Evolutionary conservation across 2,329 filamentous ascomycete species (phyloP), one percentile per base, ranked within the genome.

Genomic region (Cercospora sp.): DNA sequence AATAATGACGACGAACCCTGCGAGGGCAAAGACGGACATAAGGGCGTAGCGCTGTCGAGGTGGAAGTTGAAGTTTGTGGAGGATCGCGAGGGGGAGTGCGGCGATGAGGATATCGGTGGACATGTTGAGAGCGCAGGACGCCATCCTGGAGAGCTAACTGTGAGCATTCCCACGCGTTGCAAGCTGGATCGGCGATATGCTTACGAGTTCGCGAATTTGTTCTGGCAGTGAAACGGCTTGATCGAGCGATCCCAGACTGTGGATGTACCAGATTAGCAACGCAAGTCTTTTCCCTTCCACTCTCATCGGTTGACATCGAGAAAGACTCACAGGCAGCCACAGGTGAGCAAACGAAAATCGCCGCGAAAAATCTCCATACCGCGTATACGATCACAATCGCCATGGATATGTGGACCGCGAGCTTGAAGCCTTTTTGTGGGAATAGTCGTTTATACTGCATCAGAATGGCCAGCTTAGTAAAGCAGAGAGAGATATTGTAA

Each of bases 401-500:
- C 61, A 79, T 77, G 16, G 76, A 32, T n/a, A 70, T 72, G 8
- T 70, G 74, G 21, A 75, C 70, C 9, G 70, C 67, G 5, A 79
- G 65, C 13, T 79, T 76, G 74, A 81, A 81, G 9, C 71, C 71
- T 10, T 74, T 76, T 5, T 79, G 79, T 8, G 78, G 79, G 63
- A 85, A 84, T 26, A 85, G 79, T 30, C 81, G 80, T 24, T 81
- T 79, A 68, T 84, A 85, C 67, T 84, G 82, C 66, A 84, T 75
- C 3, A 84, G 72, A 57, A 84, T 83, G 0, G 82, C 82, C 8
- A 80, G 75, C 72, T 84, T 84, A 40, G 80, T 80, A 69, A 77
- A 78, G 40, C 72, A 74, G 43, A 80, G 71, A 10, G 76, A 77
- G 16, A 78, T 65, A 65, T 81, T 80, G 73, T 81, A 81, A 9